Conservation (phyloP, 2,329 filamentous ascomycete species). For the Talaromyces verruculosus region DNA sequence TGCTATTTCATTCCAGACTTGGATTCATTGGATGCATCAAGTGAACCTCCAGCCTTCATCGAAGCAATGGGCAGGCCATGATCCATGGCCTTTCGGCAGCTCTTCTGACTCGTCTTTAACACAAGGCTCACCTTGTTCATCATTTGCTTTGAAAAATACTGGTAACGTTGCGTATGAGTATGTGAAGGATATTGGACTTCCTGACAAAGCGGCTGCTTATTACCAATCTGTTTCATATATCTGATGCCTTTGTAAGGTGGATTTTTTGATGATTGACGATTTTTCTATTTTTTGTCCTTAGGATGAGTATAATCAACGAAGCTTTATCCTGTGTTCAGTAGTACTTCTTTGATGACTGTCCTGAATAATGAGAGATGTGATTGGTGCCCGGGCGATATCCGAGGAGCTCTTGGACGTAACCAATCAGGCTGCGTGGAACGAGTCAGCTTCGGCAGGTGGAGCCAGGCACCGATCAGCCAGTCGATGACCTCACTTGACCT, state of each 20-base stretch:
- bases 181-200: slow-evolving; percentile 5
- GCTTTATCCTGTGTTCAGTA: background rate
- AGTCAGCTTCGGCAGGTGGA: background rate
- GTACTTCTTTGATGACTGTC: background rate
- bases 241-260: background rate
- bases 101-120: background rate
- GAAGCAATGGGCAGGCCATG: background rate
- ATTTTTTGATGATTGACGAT: background rate
- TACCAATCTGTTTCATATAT: slow-evolving; percentile 1
- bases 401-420: too few relatives aligned
- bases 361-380: background rate
- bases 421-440: background rate
- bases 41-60: background rate
- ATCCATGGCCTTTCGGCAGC: background rate
- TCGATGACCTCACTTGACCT: background rate
- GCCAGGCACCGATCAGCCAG: background rate
- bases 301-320: background rate
- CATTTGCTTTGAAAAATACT: background rate
- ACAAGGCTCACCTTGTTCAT: background rate
- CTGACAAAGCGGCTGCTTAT: background rate
- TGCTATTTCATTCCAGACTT: slow-evolving; percentile 9
- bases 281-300: background rate
- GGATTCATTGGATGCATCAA: slow-evolving; percentile 11
- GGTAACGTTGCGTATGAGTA: background rate
- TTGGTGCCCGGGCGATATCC: slow-evolving; percentile 2